Evolutionary conservation across 495 filamentous ascomycete genomes (phyloP).

Genomic region (Tetracladium setigerum): DNA sequence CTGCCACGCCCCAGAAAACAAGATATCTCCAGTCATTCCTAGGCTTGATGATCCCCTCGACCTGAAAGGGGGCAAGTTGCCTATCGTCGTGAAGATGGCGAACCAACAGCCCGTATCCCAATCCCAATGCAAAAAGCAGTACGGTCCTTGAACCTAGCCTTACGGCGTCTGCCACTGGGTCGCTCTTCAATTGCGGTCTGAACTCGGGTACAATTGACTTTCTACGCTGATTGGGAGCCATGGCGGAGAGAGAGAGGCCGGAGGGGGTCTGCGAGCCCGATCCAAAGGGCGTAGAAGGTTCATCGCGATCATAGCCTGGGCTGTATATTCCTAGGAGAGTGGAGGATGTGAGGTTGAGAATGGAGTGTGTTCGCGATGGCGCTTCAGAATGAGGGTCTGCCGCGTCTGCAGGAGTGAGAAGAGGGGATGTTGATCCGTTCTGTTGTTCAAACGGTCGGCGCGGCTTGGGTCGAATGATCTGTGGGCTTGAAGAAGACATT

Average conservation of each 20-base stretch:
- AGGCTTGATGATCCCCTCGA: conserved; percentile 44
- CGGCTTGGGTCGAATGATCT: conserved; percentile 63
- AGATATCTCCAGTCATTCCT: conserved; percentile 62
- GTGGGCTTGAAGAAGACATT: conserved; percentile 32
- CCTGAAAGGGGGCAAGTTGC: conserved; percentile 54
- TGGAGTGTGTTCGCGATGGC: conserved; percentile 56
- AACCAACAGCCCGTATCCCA: conserved; percentile 78
- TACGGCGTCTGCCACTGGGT: conserved; percentile 26
- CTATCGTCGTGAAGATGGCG: conserved; percentile 71
- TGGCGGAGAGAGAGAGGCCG: background rate
- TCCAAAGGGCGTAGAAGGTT: conserved; percentile 52
- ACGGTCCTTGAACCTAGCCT: conserved; percentile 35
- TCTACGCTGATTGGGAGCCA: conserved; percentile 16
- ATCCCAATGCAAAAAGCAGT: conserved; percentile 72
- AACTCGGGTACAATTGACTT: background rate
- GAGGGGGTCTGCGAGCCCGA: conserved; percentile 59
- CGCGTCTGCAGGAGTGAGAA: conserved; percentile 35
- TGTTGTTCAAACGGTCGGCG: conserved; percentile 63
- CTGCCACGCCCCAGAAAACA: conserved; percentile 71
- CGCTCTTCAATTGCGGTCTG: conserved; percentile 23
- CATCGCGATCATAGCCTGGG: conserved; percentile 45
- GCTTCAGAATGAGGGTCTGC: conserved; percentile 25
- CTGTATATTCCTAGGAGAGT: conserved; percentile 90
- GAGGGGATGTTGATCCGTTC: conserved; percentile 37
- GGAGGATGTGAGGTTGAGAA: conserved; percentile 80